Evolutionary conservation across 1,284 basidiomycete genomes (phyloP).

Genomic region (Farysia itapuensis): DNA sequence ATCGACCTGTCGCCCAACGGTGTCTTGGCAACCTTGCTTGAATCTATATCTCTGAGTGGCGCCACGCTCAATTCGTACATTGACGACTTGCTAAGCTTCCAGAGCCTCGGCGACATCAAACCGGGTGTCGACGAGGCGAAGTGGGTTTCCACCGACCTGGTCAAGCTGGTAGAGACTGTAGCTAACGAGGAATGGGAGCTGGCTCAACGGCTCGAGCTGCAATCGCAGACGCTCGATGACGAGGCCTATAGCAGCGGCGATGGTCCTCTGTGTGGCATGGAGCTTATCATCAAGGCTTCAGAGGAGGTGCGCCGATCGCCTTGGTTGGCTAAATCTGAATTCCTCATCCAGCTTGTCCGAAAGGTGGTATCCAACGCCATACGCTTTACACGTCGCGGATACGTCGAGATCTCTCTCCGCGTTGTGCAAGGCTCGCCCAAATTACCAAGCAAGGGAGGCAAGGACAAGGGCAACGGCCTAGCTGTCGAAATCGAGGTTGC

Average conservation of each 20-base stretch:
- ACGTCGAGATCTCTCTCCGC: conserved; percentile 30
- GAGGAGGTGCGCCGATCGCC: conserved; percentile 13
- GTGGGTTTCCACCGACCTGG: conserved; percentile 13
- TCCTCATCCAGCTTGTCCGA: conserved; percentile 11
- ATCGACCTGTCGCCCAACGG: conserved; percentile 35
- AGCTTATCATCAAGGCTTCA: conserved; percentile 37
- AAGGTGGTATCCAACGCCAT: conserved; percentile 46
- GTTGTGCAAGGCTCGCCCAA: no score
- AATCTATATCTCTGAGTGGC: conserved; percentile 39
- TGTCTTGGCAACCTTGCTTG: conserved; percentile 34
- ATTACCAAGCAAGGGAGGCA: background rate
- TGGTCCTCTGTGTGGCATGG: conserved; percentile 10
- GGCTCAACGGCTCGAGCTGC: conserved; percentile 28
- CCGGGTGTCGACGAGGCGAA: conserved; percentile 1
- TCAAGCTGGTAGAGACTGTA: conserved; percentile 34
- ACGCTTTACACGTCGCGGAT: conserved; percentile 32
- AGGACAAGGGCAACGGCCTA: background rate
- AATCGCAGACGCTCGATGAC: conserved; percentile 13
- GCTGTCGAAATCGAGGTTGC: conserved; percentile 29
- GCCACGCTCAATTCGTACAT: conserved; percentile 43
- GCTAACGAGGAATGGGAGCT: conserved; percentile 40
- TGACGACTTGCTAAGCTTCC: conserved; percentile 49
- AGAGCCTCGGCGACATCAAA: conserved; percentile 33
- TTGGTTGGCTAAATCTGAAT: conserved; percentile 9
- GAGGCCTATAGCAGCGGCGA: conserved; percentile 3